Conservation (phyloP, 2,329 filamentous ascomycete genomes). For the Colletotrichum aenigma region DNA sequence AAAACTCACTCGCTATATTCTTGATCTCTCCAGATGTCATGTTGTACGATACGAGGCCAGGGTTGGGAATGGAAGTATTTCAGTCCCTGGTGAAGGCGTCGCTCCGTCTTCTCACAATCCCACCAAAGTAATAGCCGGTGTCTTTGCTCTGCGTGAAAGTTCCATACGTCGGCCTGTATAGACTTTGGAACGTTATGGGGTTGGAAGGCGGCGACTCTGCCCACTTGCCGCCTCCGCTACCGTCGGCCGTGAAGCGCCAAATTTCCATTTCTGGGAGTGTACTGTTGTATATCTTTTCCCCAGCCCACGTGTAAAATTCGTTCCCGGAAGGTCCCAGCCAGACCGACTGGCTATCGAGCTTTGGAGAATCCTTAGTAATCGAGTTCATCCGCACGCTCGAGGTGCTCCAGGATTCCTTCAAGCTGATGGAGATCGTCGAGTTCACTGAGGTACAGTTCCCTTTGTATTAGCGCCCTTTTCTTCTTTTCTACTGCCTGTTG, state of each 20-base stretch:
- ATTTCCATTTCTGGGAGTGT: conserved; percentile 27
- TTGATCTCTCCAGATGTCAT: conserved; percentile 32
- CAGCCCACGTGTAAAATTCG: conserved; percentile 39
- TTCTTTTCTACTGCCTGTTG: neutral
- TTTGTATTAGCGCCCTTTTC: neutral
- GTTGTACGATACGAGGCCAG: conserved; percentile 35
- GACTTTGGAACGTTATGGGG: conserved; percentile 38
- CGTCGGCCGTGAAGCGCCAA: conserved; percentile 36
- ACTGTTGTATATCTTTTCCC: conserved; percentile 24
- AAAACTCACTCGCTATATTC: conserved; percentile 29
- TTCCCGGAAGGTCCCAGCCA: conserved; percentile 33
- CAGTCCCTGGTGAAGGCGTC: conserved; percentile 10
- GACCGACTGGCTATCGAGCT: conserved; percentile 32
- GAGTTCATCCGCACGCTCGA: conserved; percentile 28
- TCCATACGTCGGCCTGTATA: conserved; percentile 29
- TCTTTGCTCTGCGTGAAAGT: conserved; percentile 28
- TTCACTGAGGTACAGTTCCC: conserved; percentile 25
- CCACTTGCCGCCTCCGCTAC: conserved; percentile 36
- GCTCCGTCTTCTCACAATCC: conserved; percentile 29
- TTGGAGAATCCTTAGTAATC: conserved; percentile 31
- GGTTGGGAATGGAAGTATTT: conserved; percentile 16
- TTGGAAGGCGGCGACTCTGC: conserved; percentile 23
- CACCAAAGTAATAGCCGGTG: conserved; percentile 36
- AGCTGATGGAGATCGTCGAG: conserved; percentile 35
- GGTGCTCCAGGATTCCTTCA: conserved; percentile 37